These are phyloP conservation scores for Rhizophagus clarus DNA, from an alignment of 192 early-diverging fungal genomes.

Conservation along the genomic window DNA sequence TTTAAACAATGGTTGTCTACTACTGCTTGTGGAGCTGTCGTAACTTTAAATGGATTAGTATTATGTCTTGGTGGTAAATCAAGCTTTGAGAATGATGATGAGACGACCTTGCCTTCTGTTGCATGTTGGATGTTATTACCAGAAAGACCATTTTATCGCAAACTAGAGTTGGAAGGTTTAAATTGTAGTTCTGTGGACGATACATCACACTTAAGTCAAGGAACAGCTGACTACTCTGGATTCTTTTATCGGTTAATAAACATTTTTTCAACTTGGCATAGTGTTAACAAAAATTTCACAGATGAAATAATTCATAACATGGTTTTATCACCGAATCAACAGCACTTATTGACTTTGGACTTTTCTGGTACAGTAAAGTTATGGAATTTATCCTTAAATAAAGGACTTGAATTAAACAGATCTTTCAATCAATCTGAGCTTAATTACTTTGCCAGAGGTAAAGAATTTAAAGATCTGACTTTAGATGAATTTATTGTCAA, in stretches of 20 bases:
- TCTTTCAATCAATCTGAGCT: slow-evolving; percentile 43
- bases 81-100: slow-evolving; percentile 14
- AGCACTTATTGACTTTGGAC: slow-evolving; percentile 40
- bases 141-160: slow-evolving; percentile 32
- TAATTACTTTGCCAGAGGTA: slow-evolving; percentile 47
- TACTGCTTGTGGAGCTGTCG: slow-evolving; percentile 45
- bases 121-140: slow-evolving; percentile 30
- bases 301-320: slow-evolving; percentile 37
- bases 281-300: slow-evolving; percentile 25
- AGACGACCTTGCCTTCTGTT: slow-evolving; percentile 25
- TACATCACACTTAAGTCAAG: slow-evolving; percentile 5
- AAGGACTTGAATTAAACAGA: slow-evolving; percentile 32
- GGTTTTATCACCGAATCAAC: slow-evolving; percentile 36
- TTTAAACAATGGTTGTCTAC: slow-evolving; percentile 48
- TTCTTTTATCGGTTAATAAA: slow-evolving; percentile 27
- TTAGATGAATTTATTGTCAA: slow-evolving; percentile 38
- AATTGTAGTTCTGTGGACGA: not conserved
- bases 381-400: slow-evolving; percentile 41
- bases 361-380: slow-evolving; percentile 42
- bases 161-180: slow-evolving; percentile 22
- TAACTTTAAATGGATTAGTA: slow-evolving; percentile 38
- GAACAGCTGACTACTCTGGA: slow-evolving; percentile 1
- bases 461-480: slow-evolving; percentile 39
- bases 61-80: slow-evolving; percentile 49
- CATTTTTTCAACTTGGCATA: slow-evolving; percentile 26